Conservation (phyloP, 805 yeast species). For the Kluyveromyces siamensis region DNA sequence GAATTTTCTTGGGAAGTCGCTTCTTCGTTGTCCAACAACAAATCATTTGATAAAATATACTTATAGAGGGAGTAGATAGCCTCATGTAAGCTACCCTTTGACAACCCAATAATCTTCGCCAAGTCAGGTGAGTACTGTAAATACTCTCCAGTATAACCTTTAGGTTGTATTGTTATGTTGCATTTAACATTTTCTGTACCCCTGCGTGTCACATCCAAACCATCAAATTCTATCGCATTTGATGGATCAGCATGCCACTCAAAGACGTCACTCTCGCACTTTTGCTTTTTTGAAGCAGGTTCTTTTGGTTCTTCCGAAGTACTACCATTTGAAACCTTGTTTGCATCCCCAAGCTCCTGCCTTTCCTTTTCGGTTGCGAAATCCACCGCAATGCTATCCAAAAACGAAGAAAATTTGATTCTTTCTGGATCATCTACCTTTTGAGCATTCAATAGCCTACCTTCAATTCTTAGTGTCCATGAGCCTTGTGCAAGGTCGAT, state of each 20-base stretch:
- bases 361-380: slow-evolving; percentile 23
- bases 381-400: slow-evolving; percentile 81
- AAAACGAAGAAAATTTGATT: slow-evolving; percentile 65
- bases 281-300: background rate
- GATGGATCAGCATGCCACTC: slow-evolving; percentile 83
- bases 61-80: slow-evolving; percentile 74
- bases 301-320: slow-evolving; percentile 28
- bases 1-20: slow-evolving; percentile 9
- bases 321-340: background rate
- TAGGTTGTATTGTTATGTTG: slow-evolving; percentile 71
- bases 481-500: slow-evolving; percentile 33
- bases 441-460: slow-evolving; percentile 53
- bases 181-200: slow-evolving; percentile 61
- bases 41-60: slow-evolving; percentile 58
- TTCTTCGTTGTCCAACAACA: slow-evolving; percentile 29
- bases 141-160: slow-evolving; percentile 60
- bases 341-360: slow-evolving; percentile 10
- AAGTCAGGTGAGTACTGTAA: slow-evolving; percentile 53
- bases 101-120: slow-evolving; percentile 61
- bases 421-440: slow-evolving; percentile 40
- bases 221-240: slow-evolving; percentile 62
- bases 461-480: slow-evolving; percentile 89
- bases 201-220: slow-evolving; percentile 73
- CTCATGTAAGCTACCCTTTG: slow-evolving; percentile 80
- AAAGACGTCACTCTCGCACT: slow-evolving; percentile 28